Base-by-base conservation (phyloP, 176 grass and related monocot genomes). In the Ensete glaucum region DNA sequence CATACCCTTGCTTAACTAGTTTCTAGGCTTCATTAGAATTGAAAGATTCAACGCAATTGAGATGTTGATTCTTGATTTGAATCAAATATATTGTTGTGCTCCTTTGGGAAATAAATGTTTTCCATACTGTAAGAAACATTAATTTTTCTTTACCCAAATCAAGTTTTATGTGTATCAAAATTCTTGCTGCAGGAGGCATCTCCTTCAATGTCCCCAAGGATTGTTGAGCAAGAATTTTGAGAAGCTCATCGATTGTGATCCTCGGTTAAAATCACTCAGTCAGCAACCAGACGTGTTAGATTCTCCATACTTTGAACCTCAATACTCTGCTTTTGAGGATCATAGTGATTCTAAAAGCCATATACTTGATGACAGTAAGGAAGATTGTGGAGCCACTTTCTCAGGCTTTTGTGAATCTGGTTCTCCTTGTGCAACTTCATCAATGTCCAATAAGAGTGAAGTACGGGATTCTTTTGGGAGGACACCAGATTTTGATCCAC, bases 221-320 rank as follows among this genome's bases (percentile, higher is more conserved):
- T 84, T 85, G 69, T 76, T 98, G 77, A 93, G 80, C 73, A 93
- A 74, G 73, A 91, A 91, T 77, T 81, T 98, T 76, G 94, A 98
- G 69, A 98, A 98, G 67, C 82, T 98, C 64, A 64, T 91, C 57
- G 86, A 91, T 14, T 93, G 82, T 82, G 90, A 98, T 81, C 69
- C 81, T 0, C 84, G 85, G 27, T 68, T 98, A 65, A 71, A 89
- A 72, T 70, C 80, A 43, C 58, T 93, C 54, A 91, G 90, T 65
- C 84, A 64, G 52, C 90, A 91, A 13, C 80, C 80, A 54, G 78
- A 77, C 60, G 79, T 82, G 53, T 27, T 80, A 48, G 80, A 93
- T 26, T 85, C 82, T 66, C 82, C 54, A 14, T 50, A 43, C 82
- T 89, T 89, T 74, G 82, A 89, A 69, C 62, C 69, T 51, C 87